Base-by-base conservation (phyloP, 768 basidiomycete genomes). In the Cantharellus anzutake region DNA sequence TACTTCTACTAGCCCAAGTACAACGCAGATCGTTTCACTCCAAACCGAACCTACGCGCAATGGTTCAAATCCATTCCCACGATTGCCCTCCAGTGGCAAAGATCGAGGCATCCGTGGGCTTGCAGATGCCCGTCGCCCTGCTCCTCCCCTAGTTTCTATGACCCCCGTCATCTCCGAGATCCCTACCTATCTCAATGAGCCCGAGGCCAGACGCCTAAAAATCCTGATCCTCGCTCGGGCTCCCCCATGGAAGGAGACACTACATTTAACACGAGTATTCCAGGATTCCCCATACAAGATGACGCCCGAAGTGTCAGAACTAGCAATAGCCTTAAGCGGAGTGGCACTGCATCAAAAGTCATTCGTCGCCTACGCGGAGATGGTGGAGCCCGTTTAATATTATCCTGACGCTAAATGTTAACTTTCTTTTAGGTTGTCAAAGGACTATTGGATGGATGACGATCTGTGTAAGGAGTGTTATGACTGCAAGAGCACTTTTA, bases 381-480 rank as follows among this genome's bases (percentile, higher is more conserved):
- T 78, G 91, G 92, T 77, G 65, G 62, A 69, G 67, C 41, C 57
- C 34, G 51, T 40, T 41, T 4, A 38, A 38, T 55, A 11, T 14
- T 7, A 55, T 7, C 7, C 11, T 11, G 7, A 11, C 14, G 11
- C 7, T 7, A 11, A 37, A 11, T 37, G 11, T 14, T 7, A 7
- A 7, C 5, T 16, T 57, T 5, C 48, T 5, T 11, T 41, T 57
- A 89, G 88, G 87, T 68, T 94, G 20, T 89, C 88, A 34, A 81
- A 83, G 63, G 89, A 96, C 67, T 97, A 97, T 68, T 99, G 96
- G 96, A 97, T 98, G 92, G 88, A 91, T 62, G 93, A 97, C 67
- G 90, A 90, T 66, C 85, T 86, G 59, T 89, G 88, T 66, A 96
- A 86, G 68, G 91, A 96, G 66, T 94, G 92, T 67, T 94, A 90